Evolutionary conservation across 2,329 filamentous ascomycete genomes (phyloP).

Genomic region (Xylariales sp.): DNA sequence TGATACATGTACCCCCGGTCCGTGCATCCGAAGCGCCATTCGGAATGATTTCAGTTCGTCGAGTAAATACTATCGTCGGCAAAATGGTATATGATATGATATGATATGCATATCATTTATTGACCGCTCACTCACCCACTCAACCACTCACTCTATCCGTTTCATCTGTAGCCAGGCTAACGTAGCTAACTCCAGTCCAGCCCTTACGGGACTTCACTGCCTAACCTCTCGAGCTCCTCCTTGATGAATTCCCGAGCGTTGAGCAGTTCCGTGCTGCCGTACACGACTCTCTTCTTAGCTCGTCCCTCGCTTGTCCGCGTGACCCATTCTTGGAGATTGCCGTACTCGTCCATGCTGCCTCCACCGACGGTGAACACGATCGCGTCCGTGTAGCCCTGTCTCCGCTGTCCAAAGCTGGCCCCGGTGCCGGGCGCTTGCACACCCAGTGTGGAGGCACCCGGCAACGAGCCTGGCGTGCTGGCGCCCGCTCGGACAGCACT

Average conservation of each 20-base stretch:
- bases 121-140: neutral
- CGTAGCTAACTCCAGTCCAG: neutral
- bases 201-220: slow-evolving; percentile 62
- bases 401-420: slow-evolving; percentile 89
- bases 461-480: slow-evolving; percentile 56
- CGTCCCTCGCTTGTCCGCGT: slow-evolving; percentile 76
- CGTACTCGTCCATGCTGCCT: slow-evolving; percentile 98
- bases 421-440: slow-evolving; percentile 70
- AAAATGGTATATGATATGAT: slow-evolving; percentile 3
- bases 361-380: slow-evolving; percentile 96
- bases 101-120: slow-evolving; percentile 4
- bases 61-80: neutral
- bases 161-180: neutral
- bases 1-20: too few relatives aligned
- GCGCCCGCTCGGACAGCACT: slow-evolving; percentile 66
- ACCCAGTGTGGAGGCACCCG: slow-evolving; percentile 58
- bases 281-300: slow-evolving; percentile 84
- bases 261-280: slow-evolving; percentile 89
- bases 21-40: neutral
- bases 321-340: slow-evolving; percentile 97
- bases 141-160: neutral
- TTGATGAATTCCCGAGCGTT: slow-evolving; percentile 75
- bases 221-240: slow-evolving; percentile 72
- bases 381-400: slow-evolving; percentile 89
- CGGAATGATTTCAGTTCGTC: neutral